Evolutionary conservation across 192 early-diverging fungal genomes (phyloP), one percentile per base, ranked within the genome.

Genomic region (Fimicolochytrium jonesii): DNA sequence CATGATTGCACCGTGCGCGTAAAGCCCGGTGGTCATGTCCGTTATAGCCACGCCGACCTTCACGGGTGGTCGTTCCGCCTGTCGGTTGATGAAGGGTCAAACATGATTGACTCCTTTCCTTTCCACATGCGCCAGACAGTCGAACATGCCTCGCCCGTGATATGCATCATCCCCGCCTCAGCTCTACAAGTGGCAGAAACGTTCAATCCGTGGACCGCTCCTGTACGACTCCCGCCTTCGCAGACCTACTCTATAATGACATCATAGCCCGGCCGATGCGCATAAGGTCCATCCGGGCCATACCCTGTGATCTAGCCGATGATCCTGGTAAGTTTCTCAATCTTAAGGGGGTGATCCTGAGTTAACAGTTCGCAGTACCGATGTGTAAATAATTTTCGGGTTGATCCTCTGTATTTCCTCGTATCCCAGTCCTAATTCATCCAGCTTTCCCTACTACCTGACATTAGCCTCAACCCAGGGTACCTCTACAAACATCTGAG

Each of bases 41-140:
- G 92, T 95, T n/a, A 98, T 92, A 0, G 95, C 95, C 0, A 98
- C 95, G 35, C 95, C 95, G 0, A 91, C 90, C 67, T 98, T 98
- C 44, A 95, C 95, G 0, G 93, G 93, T 39, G 75, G 43, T 0
- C 92, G 87, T 63, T 82, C 69, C 23, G 78, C 77, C 60, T 94
- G 37, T 7, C 37, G 37, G 17, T 11, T n/a, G n/a, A n/a, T n/a
- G n/a, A n/a, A n/a, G n/a, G n/a, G n/a, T n/a, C n/a, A n/a, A n/a
- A n/a, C n/a, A n/a, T n/a, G n/a, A n/a, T n/a, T n/a, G n/a, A n/a
- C n/a, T n/a, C n/a, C n/a, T n/a, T n/a, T n/a, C n/a, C n/a, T n/a
- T n/a, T n/a, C n/a, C n/a, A n/a, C n/a, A n/a, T n/a, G n/a, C n/a
- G n/a, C n/a, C n/a, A n/a, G n/a, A n/a, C n/a, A n/a, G n/a, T n/a